Evolutionary conservation across 2,329 filamentous ascomycete genomes (phyloP).

Genomic region (Clarireedia paspali): DNA sequence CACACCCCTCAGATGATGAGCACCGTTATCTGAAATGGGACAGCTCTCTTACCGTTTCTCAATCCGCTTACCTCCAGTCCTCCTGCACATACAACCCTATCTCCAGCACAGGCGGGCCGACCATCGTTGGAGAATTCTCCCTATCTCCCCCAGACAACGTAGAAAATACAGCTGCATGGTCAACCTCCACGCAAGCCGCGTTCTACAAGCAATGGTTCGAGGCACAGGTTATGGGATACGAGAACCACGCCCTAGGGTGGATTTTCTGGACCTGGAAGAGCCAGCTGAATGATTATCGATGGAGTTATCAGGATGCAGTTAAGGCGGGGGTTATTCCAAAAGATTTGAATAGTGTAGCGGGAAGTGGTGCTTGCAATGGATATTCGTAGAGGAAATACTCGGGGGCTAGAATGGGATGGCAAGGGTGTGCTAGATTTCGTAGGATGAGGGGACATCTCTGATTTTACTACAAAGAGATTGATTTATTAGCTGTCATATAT

Average conservation of each 20-base stretch:
- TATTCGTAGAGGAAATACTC: neutral
- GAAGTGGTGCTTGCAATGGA: slow-evolving; percentile 1
- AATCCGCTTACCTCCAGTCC: slow-evolving; percentile 42
- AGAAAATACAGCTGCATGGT: slow-evolving; percentile 38
- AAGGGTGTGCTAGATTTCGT: too few species aligned
- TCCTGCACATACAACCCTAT: slow-evolving; percentile 43
- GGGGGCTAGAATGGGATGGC: neutral
- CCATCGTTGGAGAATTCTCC: slow-evolving; percentile 52
- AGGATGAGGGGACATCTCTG: too few species aligned
- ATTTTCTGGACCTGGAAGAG: slow-evolving; percentile 56
- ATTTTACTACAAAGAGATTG: too few species aligned
- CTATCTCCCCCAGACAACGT: slow-evolving; percentile 43
- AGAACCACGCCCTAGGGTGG: slow-evolving; percentile 43
- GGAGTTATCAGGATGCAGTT: slow-evolving; percentile 40
- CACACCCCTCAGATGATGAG: neutral
- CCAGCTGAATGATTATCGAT: slow-evolving; percentile 40
- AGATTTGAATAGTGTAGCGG: slow-evolving; percentile 7
- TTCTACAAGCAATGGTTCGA: slow-evolving; percentile 53
- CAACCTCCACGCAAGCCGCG: slow-evolving; percentile 31
- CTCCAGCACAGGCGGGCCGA: slow-evolving; percentile 30
- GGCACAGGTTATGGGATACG: slow-evolving; percentile 47
- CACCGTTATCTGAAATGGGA: slow-evolving; percentile 54
- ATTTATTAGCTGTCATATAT: too few species aligned
- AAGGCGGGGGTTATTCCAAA: slow-evolving; percentile 33
- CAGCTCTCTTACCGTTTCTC: slow-evolving; percentile 33